Conservation (phyloP, 1,284 basidiomycete genomes). For the Trichosporon sp. region DNA sequence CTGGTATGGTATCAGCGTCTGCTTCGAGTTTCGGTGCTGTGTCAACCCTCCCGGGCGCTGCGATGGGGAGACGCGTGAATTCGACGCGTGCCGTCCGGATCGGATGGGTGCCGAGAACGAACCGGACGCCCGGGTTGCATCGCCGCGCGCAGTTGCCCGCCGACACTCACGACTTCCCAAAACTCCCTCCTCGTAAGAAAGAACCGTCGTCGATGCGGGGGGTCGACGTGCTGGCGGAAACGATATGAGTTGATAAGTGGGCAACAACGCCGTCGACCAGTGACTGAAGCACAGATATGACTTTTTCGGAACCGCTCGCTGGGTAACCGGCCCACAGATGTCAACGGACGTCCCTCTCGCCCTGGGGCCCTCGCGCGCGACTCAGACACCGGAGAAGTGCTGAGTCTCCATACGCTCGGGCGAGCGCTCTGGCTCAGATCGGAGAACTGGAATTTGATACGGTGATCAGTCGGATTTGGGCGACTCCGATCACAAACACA, state of each 20-base stretch:
- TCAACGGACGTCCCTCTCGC: background rate
- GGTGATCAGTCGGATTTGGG: background rate
- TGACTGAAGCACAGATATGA: constrained; percentile 1
- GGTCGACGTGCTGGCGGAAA: background rate
- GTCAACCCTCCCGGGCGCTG: no score
- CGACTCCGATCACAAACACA: background rate
- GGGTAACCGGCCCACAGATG: background rate
- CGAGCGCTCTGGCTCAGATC: background rate
- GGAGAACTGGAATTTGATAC: background rate
- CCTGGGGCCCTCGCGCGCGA: background rate
- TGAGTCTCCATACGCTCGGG: background rate
- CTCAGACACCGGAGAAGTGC: background rate
- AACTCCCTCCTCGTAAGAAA: background rate
- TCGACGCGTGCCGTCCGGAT: background rate
- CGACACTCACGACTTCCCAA: constrained; percentile 2
- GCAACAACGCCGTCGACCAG: background rate
- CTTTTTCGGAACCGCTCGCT: constrained; percentile 3
- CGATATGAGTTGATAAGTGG: background rate
- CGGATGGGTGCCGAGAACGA: no score
- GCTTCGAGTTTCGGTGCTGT: background rate
- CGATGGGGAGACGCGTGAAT: background rate
- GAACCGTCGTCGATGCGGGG: background rate
- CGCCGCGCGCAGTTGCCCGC: no score
- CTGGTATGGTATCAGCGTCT: constrained; percentile 5
- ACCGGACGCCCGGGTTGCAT: no score